Percentiles rank a stretch among this genome's conserved stretches.
Conservation (phyloP, 805 yeast genomes). For the Ogataea sp. region DNA sequence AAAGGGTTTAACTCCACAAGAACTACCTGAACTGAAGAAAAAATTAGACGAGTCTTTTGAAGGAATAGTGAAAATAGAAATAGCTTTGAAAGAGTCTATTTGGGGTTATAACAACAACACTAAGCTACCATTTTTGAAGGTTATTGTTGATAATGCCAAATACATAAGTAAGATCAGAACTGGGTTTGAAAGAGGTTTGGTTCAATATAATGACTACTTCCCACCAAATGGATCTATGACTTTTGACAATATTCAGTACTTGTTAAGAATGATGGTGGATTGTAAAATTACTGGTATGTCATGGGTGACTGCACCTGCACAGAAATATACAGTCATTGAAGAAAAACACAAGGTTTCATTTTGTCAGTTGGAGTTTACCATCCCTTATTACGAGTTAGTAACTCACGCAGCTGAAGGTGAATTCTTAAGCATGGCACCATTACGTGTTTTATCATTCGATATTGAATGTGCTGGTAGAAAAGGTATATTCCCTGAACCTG, state of each 20-base stretch:
- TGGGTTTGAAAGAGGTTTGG: conserved; percentile 78
- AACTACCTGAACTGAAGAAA: conserved; percentile 37
- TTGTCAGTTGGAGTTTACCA: conserved; percentile 77
- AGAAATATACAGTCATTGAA: conserved; percentile 47
- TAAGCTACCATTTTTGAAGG: conserved; percentile 71
- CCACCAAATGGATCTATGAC: conserved; percentile 56
- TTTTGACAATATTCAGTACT: conserved; percentile 84
- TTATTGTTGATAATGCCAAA: conserved; percentile 58
- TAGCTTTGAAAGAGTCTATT: conserved; percentile 69
- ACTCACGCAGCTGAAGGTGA: conserved; percentile 90
- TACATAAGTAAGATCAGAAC: conserved; percentile 62
- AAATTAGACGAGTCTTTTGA: conserved; percentile 41
- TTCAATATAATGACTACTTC: conserved; percentile 57
- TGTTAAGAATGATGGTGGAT: conserved; percentile 85
- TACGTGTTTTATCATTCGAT: conserved; percentile 89
- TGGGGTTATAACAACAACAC: conserved; percentile 89
- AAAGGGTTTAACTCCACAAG: conserved; percentile 53
- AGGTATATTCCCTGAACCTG: conserved; percentile 94
- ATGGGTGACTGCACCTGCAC: conserved; percentile 85
- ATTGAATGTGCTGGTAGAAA: conserved; percentile 98
- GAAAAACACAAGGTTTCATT: conserved; percentile 43
- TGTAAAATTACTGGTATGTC: conserved; percentile 93
- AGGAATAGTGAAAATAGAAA: conserved; percentile 59
- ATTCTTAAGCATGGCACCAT: conserved; percentile 88
- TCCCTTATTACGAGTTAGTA: conserved; percentile 59